Conservation (phyloP, 2,329 filamentous ascomycete genomes). For the Paracorniculantispora psalliotae region DNA sequence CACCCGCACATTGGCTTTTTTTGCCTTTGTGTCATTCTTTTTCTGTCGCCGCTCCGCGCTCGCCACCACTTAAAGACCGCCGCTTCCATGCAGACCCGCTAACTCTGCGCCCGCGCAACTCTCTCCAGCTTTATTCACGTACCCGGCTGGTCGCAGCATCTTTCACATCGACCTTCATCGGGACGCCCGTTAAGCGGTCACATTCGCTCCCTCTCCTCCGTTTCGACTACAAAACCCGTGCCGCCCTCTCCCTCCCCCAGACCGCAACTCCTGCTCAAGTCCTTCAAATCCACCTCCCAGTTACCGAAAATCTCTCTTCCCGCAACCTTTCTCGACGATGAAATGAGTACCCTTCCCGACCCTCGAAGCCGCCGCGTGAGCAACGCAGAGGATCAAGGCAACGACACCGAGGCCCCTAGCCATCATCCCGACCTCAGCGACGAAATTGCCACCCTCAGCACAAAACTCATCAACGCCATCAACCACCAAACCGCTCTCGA, state of each 20-base stretch:
- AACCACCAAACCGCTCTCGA: slow-evolving; percentile 93
- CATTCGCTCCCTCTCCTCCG: slow-evolving; percentile 49
- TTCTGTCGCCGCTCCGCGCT: background rate
- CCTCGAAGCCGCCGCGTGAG: slow-evolving; percentile 51
- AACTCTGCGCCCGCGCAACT: slow-evolving; percentile 2
- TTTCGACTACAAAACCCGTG: slow-evolving; percentile 35
- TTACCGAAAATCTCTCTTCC: slow-evolving; percentile 33
- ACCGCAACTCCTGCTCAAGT: slow-evolving; percentile 35
- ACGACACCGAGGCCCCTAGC: slow-evolving; percentile 27
- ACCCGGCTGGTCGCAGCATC: slow-evolving; percentile 48
- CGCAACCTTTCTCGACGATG: slow-evolving; percentile 48
- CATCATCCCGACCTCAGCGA: slow-evolving; percentile 52
- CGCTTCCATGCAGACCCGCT: background rate
- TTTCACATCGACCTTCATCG: slow-evolving; percentile 25
- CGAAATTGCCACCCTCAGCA: slow-evolving; percentile 86
- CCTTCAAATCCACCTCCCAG: slow-evolving; percentile 29
- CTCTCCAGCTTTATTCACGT: slow-evolving; percentile 47
- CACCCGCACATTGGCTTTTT: background rate
- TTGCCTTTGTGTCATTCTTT: background rate
- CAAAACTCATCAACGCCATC: slow-evolving; percentile 94
- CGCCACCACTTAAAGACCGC: background rate
- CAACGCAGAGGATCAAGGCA: slow-evolving; percentile 27
- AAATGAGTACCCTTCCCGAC: slow-evolving; percentile 66
- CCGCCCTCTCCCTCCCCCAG: slow-evolving; percentile 24
- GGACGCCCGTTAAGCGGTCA: slow-evolving; percentile 39